These are phyloP conservation scores for Colletotrichum phormii DNA, from an alignment of 2,329 filamentous ascomycete genomes.

Conservation along the genomic window DNA sequence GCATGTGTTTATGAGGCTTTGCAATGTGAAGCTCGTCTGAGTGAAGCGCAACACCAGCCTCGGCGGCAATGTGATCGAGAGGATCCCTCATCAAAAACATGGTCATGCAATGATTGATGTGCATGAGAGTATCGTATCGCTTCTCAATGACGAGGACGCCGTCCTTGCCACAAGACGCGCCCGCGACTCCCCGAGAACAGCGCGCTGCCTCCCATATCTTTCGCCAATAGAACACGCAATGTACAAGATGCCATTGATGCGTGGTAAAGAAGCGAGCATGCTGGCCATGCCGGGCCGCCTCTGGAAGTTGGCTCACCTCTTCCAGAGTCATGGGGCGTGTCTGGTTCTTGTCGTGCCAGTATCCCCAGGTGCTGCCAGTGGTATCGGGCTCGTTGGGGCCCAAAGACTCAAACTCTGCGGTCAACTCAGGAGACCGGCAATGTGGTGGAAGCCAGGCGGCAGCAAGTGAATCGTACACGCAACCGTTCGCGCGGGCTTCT, in stretches of 20 bases:
- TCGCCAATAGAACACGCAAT: conserved; percentile 49
- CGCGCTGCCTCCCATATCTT: conserved; percentile 39
- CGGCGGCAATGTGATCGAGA: conserved; percentile 10
- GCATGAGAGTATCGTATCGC: conserved; percentile 23
- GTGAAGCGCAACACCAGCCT: conserved; percentile 23
- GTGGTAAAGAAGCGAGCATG: conserved; percentile 37
- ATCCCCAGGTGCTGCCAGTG: conserved; percentile 42
- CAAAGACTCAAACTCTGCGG: conserved; percentile 45
- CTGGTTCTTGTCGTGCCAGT: conserved; percentile 44
- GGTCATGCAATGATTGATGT: conserved; percentile 18
- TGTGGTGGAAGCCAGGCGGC: conserved; percentile 48
- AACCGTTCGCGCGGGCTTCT: conserved; percentile 43
- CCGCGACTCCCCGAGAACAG: background rate
- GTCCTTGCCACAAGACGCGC: conserved; percentile 10
- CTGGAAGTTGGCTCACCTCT: conserved; percentile 33
- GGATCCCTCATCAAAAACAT: conserved; percentile 18
- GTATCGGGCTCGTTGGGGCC: conserved; percentile 43
- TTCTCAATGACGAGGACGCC: conserved; percentile 16
- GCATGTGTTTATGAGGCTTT: conserved; percentile 19
- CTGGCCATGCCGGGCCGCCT: conserved; percentile 33
- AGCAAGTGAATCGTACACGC: conserved; percentile 48
- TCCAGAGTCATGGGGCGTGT: conserved; percentile 39
- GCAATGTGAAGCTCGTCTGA: conserved; percentile 21
- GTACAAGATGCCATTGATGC: conserved; percentile 45
- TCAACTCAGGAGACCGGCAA: conserved; percentile 48